Evolutionary conservation across 192 early-diverging fungal species (phyloP).

Genomic region (Gonapodya prolifera): DNA sequence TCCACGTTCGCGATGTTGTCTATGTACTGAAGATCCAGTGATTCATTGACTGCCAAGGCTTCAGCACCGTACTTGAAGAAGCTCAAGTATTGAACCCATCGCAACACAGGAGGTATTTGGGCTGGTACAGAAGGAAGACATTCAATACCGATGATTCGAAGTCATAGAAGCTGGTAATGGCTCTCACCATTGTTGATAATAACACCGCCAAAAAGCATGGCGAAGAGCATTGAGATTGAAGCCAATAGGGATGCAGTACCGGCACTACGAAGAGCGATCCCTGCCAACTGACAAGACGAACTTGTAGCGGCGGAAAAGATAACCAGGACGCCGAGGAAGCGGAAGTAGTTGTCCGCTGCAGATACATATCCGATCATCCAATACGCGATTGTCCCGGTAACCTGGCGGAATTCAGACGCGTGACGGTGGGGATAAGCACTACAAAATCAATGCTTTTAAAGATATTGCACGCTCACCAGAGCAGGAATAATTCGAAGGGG

Average conservation of each 20-base stretch:
- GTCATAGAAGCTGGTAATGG: not conserved
- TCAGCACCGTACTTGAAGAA: constrained; percentile 65
- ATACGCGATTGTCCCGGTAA: constrained; percentile 53
- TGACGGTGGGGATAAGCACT: too few relatives aligned
- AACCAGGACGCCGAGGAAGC: constrained; percentile 46
- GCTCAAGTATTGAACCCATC: constrained; percentile 58
- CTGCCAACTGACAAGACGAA: constrained; percentile 44
- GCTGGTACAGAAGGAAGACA: too few relatives aligned
- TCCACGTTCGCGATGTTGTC: constrained; percentile 21
- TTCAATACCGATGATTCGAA: not conserved
- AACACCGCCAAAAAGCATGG: constrained; percentile 66
- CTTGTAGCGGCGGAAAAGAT: constrained; percentile 52
- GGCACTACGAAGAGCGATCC: constrained; percentile 35
- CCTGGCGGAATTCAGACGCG: too few relatives aligned
- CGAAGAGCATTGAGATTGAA: constrained; percentile 51
- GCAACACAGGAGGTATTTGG: constrained; percentile 34
- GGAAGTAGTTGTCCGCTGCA: constrained; percentile 28
- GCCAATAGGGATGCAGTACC: constrained; percentile 49
- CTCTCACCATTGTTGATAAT: constrained; percentile 44
- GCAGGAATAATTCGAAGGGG: constrained; percentile 47
- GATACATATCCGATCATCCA: constrained; percentile 58
- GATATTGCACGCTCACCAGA: too few relatives aligned
- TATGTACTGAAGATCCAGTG: constrained; percentile 7
- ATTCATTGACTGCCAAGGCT: constrained; percentile 53
- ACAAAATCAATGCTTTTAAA: too few relatives aligned